Evolutionary conservation across 169 alveolate genomes (phyloP).

Genomic region (Eimeria brunetti): DNA sequence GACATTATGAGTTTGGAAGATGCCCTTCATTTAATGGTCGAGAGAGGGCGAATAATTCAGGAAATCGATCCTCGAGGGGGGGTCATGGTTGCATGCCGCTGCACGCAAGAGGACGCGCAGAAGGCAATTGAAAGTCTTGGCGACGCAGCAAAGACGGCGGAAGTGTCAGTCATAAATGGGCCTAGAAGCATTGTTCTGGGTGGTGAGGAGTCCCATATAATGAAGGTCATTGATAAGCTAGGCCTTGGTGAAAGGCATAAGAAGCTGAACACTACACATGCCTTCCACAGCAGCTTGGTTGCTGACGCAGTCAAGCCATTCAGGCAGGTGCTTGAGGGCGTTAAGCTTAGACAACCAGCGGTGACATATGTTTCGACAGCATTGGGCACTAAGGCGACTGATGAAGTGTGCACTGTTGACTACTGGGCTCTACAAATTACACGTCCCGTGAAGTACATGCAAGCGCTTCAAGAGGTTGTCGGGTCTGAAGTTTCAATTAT

Average conservation of each 20-base stretch:
- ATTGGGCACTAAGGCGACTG: constrained; percentile 70
- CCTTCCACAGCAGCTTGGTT: constrained; percentile 82
- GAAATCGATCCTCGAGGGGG: constrained; percentile 56
- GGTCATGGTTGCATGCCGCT: constrained; percentile 83
- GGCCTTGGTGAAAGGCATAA: constrained; percentile 52
- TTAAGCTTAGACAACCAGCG: constrained; percentile 15
- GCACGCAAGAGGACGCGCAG: constrained; percentile 76
- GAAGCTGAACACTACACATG: constrained; percentile 81
- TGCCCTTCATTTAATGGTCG: constrained; percentile 77
- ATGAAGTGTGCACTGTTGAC: constrained; percentile 48
- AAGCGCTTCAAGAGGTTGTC: constrained; percentile 48
- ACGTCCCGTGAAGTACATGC: constrained; percentile 77
- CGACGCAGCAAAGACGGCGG: constrained; percentile 5
- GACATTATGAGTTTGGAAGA: constrained; percentile 81
- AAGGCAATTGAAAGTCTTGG: constrained; percentile 56
- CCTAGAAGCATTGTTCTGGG: constrained; percentile 83
- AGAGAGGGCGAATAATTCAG: constrained; percentile 78
- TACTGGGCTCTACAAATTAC: constrained; percentile 82
- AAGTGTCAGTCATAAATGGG: constrained; percentile 80
- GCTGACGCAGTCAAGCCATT: constrained; percentile 63
- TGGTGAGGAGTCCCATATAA: constrained; percentile 79
- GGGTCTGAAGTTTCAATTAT: constrained; percentile 45
- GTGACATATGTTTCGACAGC: constrained; percentile 78
- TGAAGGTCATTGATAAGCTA: constrained; percentile 48
- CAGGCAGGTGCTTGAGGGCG: constrained; percentile 25